phyloP scores from a whole-genome alignment of 2,329 filamentous ascomycete species.

The Hortaea sp. region DNA sequence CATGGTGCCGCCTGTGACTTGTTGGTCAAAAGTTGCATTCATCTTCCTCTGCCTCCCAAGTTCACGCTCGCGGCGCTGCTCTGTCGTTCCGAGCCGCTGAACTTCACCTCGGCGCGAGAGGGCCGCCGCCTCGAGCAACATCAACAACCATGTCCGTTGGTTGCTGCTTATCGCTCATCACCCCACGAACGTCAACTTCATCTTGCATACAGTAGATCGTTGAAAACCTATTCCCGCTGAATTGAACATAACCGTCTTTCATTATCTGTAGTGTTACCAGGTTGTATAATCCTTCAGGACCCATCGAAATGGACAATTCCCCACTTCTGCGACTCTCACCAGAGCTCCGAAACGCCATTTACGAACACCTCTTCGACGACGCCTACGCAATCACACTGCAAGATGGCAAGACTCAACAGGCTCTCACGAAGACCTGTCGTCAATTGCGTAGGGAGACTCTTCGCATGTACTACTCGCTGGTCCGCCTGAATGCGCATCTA shows the following conservation, averaged over 20 bases:
- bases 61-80: too few relatives aligned
- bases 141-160: too few relatives aligned
- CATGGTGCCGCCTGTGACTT: background rate
- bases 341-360: conserved; percentile 16
- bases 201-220: too few relatives aligned
- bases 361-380: conserved; percentile 11
- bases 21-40: too few relatives aligned
- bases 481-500: conserved; percentile 18
- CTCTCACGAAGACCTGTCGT: conserved; percentile 13
- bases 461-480: conserved; percentile 12
- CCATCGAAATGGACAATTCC: conserved; percentile 6
- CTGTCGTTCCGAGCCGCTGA: too few relatives aligned
- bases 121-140: too few relatives aligned
- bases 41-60: too few relatives aligned
- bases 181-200: too few relatives aligned
- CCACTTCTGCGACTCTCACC: conserved; percentile 6
- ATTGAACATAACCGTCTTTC: too few relatives aligned
- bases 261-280: background rate
- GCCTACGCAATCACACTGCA: conserved; percentile 12
- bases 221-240: too few relatives aligned
- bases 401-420: conserved; percentile 7
- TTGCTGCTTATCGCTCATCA: too few relatives aligned
- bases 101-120: too few relatives aligned
- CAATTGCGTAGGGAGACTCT: conserved; percentile 13
- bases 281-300: background rate